Base-by-base conservation (phyloP, 768 basidiomycete species). In the Agaricus subrufescens region DNA sequence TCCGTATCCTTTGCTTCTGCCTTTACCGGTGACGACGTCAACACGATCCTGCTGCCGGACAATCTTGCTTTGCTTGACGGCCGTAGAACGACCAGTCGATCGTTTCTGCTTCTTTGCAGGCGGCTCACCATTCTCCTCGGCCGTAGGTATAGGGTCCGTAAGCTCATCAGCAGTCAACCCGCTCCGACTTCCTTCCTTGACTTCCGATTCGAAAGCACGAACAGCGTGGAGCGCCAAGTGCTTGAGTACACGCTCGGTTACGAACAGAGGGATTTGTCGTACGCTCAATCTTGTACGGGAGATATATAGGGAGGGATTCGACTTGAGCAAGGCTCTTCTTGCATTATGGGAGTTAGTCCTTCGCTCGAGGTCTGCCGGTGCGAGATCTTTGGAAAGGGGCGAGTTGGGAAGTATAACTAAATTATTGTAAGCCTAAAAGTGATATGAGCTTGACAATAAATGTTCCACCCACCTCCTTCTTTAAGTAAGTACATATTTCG, bases 401-500 rank as follows among this genome's bases (percentile, higher is more conserved):
- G 88, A 84, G 63, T 90, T 93, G 1, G 94, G 91, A 61, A 97
- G 79, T 61, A 99, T 91, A 45, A 96, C 97, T 98, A 56, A 2
- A 50, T 23, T 4, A 15, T 11, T 19, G 6, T 37, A 9, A 37
- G 53, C 4, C 23, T 26, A 34, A 49, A 44, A 27, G 42, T 4
- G 27, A 31, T 39, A 53, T 23, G 14, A 15, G 46, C 58, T 5
- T 61, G 40, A 30, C 23, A 39, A 39, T 26, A 3, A 19, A 27
- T 8, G 37, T 8, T 19, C 9, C 29, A 72, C 85, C 62, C 65
- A 91, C 95, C 91, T 76, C 97, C 97, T 82, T 99, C 97, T 11
- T 92, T 84, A 62, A 99, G 80, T 57, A 99, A 83, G 68, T 99
- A 98, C 66, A 97, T 84, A 66, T 98, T 97, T 25, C 96, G 82